These are phyloP conservation scores for Bondarzewia mesenterica DNA, from an alignment of 1,284 basidiomycete species.

Conservation along the genomic window DNA sequence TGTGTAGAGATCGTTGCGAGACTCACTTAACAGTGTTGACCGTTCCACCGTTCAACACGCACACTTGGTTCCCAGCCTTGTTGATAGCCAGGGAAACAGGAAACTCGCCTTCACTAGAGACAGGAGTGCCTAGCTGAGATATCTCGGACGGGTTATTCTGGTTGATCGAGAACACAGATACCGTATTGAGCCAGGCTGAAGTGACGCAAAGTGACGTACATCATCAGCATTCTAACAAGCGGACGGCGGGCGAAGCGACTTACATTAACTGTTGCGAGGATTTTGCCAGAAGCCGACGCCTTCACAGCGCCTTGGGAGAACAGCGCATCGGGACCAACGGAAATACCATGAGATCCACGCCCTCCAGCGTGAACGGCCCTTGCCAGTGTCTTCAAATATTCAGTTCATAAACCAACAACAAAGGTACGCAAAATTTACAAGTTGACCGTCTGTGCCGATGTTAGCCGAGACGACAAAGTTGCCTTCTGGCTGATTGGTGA, in stretches of 20 bases:
- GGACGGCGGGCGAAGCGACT: constrained; percentile 11
- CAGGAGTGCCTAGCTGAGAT: constrained; percentile 31
- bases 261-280: constrained; percentile 38
- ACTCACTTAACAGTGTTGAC: constrained; percentile 38
- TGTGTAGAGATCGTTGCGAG: too few species aligned
- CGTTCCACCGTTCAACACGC: constrained; percentile 38
- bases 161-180: constrained; percentile 37
- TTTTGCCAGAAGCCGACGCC: constrained; percentile 28
- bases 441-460: constrained; percentile 6
- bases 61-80: constrained; percentile 28
- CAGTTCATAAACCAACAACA: neutral
- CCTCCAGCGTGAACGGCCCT: constrained; percentile 30
- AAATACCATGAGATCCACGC: constrained; percentile 30
- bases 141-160: constrained; percentile 31
- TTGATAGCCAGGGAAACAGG: constrained; percentile 39
- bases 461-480: constrained; percentile 10
- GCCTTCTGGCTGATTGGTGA: constrained; percentile 8
- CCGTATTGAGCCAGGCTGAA: constrained; percentile 39
- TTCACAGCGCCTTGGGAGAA: constrained; percentile 41
- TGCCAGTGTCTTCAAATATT: constrained; percentile 20
- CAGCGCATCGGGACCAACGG: constrained; percentile 32
- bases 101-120: constrained; percentile 38
- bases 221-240: neutral
- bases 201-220: neutral
- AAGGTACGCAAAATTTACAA: constrained; percentile 1